Evolutionary conservation across 2,329 filamentous ascomycete species (phyloP).

Genomic region (Botryosphaeria agaves): DNA sequence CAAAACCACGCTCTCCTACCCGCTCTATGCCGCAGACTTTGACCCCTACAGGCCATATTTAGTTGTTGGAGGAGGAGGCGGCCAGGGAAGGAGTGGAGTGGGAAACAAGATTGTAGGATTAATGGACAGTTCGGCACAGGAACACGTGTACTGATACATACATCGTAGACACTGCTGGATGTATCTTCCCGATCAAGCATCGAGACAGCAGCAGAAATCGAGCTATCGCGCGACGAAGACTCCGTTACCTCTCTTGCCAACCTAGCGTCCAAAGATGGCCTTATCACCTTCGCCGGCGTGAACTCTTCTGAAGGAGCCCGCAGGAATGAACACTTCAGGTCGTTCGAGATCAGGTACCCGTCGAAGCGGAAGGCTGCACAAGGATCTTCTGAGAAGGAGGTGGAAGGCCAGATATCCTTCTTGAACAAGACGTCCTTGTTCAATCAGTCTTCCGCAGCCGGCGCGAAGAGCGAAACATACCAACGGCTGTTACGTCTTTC

Average conservation of each 20-base stretch:
- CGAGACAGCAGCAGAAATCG: conserved; percentile 49
- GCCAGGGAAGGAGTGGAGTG: conserved; percentile 63
- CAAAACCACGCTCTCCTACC: conserved; percentile 58
- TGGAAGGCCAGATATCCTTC: conserved; percentile 21
- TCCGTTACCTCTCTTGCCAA: conserved; percentile 70
- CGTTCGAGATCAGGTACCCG: conserved; percentile 47
- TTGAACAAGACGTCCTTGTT: conserved; percentile 36
- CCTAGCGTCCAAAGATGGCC: conserved; percentile 39
- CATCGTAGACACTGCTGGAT: conserved; percentile 48
- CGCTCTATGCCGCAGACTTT: conserved; percentile 76
- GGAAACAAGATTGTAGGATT: conserved; percentile 65
- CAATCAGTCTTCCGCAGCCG: conserved; percentile 16
- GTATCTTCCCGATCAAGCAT: conserved; percentile 48
- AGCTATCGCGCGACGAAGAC: conserved; percentile 72
- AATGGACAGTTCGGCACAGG: neutral
- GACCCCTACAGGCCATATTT: conserved; percentile 60
- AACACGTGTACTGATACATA: neutral
- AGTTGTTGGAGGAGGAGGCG: conserved; percentile 75
- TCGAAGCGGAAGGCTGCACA: conserved; percentile 21
- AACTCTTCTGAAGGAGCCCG: conserved; percentile 62
- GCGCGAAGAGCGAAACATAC: conserved; percentile 37
- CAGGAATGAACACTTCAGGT: conserved; percentile 69
- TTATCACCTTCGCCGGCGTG: conserved; percentile 52
- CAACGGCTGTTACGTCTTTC: conserved; percentile 41
- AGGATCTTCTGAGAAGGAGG: conserved; percentile 10